Conservation (phyloP, 768 basidiomycete species). For the Rickenella mellea region DNA sequence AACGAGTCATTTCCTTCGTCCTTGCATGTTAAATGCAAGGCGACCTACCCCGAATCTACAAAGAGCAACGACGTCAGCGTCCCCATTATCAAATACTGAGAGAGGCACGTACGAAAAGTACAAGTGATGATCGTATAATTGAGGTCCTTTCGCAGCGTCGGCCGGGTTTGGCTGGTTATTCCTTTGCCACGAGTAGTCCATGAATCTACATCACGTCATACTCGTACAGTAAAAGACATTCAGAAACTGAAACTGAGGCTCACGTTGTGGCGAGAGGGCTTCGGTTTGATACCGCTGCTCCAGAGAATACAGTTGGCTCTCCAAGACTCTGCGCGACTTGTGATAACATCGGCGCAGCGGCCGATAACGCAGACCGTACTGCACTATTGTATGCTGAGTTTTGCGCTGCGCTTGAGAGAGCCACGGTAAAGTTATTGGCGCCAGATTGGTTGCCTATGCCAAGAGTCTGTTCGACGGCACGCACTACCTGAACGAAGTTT, state of each 20-base stretch:
- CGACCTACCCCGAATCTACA: slow-evolving; percentile 26
- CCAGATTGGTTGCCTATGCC: slow-evolving; percentile 29
- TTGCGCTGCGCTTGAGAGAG: not conserved
- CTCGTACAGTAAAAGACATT: not conserved
- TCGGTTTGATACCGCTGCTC: not conserved
- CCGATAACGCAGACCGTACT: slow-evolving; percentile 12
- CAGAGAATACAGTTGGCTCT: not conserved
- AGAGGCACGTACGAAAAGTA: slow-evolving; percentile 51
- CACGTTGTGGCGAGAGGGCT: slow-evolving; percentile 29
- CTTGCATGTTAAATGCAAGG: not conserved
- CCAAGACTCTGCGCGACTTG: slow-evolving; percentile 13
- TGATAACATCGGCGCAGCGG: slow-evolving; percentile 27
- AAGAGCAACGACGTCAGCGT: too few relatives aligned
- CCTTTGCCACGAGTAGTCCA: slow-evolving; percentile 74
- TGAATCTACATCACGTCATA: slow-evolving; percentile 43
- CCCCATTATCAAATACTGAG: not conserved
- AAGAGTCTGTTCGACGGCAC: slow-evolving; percentile 51
- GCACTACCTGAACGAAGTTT: slow-evolving; percentile 57
- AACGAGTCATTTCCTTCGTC: too few relatives aligned
- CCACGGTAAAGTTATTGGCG: not conserved
- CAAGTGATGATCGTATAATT: slow-evolving; percentile 70
- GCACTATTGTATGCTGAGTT: slow-evolving; percentile 8
- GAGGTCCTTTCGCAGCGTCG: slow-evolving; percentile 57
- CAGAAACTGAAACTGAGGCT: not conserved
- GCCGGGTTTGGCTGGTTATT: slow-evolving; percentile 65